Conservation (phyloP, 805 yeast species). For the Candida sakaeoensis region DNA sequence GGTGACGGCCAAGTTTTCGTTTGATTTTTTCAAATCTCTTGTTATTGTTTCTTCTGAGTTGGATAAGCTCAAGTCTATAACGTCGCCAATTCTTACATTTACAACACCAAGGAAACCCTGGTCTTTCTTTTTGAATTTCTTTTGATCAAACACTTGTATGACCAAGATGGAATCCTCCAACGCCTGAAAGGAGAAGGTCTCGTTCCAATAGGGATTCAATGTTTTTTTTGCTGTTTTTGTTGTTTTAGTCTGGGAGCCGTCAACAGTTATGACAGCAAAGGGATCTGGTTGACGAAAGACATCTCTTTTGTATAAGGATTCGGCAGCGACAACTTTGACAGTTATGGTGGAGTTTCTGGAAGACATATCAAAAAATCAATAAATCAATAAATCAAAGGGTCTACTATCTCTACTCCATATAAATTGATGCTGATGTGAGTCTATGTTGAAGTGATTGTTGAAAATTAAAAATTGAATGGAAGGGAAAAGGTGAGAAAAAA, state of each 20-base stretch:
- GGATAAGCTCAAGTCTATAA: slow-evolving; percentile 58
- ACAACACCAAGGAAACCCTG: slow-evolving; percentile 98
- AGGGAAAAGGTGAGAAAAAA: background rate
- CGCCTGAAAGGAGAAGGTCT: slow-evolving; percentile 71
- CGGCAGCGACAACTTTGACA: slow-evolving; percentile 90
- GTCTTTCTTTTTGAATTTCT: slow-evolving; percentile 95
- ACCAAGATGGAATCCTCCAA: slow-evolving; percentile 84
- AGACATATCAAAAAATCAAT: background rate
- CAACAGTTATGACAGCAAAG: slow-evolving; percentile 95
- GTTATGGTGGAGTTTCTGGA: slow-evolving; percentile 33
- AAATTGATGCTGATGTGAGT: too few species aligned
- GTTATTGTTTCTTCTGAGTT: slow-evolving; percentile 80
- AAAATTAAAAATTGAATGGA: background rate
- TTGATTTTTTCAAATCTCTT: slow-evolving; percentile 85
- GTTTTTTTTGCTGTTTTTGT: slow-evolving; percentile 93
- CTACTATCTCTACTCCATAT: too few species aligned
- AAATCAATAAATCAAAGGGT: too few species aligned
- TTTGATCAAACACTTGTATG: slow-evolving; percentile 94
- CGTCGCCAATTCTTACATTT: slow-evolving; percentile 85
- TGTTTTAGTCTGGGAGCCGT: slow-evolving; percentile 93
- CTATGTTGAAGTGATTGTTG: background rate
- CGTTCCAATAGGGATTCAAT: slow-evolving; percentile 97
- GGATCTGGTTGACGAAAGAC: slow-evolving; percentile 97
- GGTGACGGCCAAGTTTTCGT: slow-evolving; percentile 87
- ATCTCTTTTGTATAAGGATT: slow-evolving; percentile 91